phyloP scores from a whole-genome alignment of 2,329 filamentous ascomycete species.

The Eutypa lata region DNA sequence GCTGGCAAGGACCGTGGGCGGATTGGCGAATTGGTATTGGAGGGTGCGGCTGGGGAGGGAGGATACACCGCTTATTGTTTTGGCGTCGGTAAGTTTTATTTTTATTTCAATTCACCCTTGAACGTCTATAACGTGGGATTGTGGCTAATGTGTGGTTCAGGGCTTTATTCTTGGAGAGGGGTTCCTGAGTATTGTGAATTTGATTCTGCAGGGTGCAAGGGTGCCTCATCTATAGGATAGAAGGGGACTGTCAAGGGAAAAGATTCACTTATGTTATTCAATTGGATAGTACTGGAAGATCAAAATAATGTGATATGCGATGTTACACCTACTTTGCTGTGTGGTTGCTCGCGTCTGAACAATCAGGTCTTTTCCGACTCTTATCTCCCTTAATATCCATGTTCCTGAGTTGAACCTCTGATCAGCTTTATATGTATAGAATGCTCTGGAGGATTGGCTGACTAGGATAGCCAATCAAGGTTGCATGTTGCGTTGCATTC shows the following conservation, averaged over 20 bases:
- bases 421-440: background rate
- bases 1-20: constrained; percentile 79
- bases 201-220: constrained; percentile 72
- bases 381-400: background rate
- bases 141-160: constrained; percentile 26
- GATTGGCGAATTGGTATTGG: constrained; percentile 76
- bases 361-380: too few relatives aligned
- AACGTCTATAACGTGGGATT: constrained; percentile 3
- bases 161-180: constrained; percentile 93
- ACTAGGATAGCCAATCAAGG: background rate
- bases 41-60: constrained; percentile 45
- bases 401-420: too few relatives aligned
- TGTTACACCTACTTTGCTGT: too few relatives aligned
- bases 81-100: constrained; percentile 60
- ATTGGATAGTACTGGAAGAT: too few relatives aligned
- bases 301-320: too few relatives aligned
- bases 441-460: too few relatives aligned
- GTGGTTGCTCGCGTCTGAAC: too few relatives aligned
- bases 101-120: background rate
- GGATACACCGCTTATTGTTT: constrained; percentile 80
- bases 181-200: constrained; percentile 85
- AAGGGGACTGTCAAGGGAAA: background rate
- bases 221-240: constrained; percentile 67
- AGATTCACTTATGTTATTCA: too few relatives aligned
- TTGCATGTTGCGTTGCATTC: background rate